phyloP scores from a whole-genome alignment of 331 rosid genomes.

The Quercus tomentella region DNA sequence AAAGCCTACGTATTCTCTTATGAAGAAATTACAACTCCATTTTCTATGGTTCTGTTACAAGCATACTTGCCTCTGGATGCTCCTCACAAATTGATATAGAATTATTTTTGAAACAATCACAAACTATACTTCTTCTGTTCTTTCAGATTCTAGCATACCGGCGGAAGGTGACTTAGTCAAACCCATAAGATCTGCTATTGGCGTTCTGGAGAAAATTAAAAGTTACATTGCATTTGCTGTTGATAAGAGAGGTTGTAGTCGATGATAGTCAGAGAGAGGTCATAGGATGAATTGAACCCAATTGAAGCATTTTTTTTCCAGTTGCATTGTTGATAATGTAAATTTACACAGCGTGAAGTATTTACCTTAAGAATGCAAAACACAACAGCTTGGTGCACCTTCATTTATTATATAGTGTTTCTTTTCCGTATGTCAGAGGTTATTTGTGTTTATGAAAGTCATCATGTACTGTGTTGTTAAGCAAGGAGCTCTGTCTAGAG shows the following conservation, averaged over 20 bases:
- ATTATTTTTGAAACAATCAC: neutral
- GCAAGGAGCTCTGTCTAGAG: neutral
- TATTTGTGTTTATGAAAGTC: neutral
- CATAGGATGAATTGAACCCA: neutral
- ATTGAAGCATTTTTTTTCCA: neutral
- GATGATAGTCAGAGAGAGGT: too few relatives aligned
- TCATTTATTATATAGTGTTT: neutral
- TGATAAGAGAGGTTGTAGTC: neutral
- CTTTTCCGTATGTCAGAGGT: neutral
- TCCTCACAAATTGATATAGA: neutral
- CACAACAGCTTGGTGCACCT: neutral
- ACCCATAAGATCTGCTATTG: neutral
- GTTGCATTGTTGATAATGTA: slow-evolving; percentile 16
- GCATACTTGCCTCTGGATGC: too few relatives aligned
- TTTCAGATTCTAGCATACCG: slow-evolving; percentile 81
- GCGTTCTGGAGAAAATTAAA: neutral
- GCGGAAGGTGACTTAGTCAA: slow-evolving; percentile 37
- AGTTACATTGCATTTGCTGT: neutral
- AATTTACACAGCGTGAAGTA: neutral
- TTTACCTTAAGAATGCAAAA: neutral
- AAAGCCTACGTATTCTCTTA: neutral
- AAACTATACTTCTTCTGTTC: slow-evolving; percentile 7
- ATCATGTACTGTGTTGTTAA: neutral
- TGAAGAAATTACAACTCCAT: neutral
- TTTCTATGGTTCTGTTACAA: neutral